These are phyloP conservation scores for Aspergillus saccharolyticus DNA, from an alignment of 495 filamentous ascomycete genomes.

Conservation along the genomic window DNA sequence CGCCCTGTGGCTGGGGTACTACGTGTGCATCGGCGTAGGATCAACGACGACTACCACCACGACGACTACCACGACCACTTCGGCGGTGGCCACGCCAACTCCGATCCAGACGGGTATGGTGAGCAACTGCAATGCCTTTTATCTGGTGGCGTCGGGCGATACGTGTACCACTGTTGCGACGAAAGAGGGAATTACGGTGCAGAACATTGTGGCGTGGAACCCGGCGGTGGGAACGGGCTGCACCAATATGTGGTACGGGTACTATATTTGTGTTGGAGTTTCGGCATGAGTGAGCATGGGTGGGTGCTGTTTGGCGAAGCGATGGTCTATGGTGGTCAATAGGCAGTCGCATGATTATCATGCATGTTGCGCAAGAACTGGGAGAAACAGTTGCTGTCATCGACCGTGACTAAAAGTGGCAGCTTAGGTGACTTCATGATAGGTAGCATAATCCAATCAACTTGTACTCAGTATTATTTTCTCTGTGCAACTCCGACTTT, in stretches of 20 bases:
- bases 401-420: too few relatives aligned
- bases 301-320: background rate
- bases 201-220: slow-evolving; percentile 1
- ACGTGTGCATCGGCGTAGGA: slow-evolving; percentile 7
- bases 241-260: slow-evolving; percentile 1
- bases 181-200: background rate
- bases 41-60: background rate
- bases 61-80: background rate
- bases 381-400: background rate
- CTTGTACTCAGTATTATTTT: too few relatives aligned
- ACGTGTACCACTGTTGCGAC: slow-evolving; percentile 1
- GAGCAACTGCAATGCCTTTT: background rate
- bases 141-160: slow-evolving; percentile 1
- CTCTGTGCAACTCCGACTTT: too few relatives aligned
- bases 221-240: background rate
- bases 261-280: slow-evolving; percentile 4
- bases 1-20: background rate
- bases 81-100: background rate
- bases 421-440: too few relatives aligned
- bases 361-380: background rate
- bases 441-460: too few relatives aligned
- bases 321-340: background rate
- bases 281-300: background rate
- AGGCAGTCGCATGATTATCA: background rate
- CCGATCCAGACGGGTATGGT: slow-evolving; percentile 5